Base-by-base conservation (phyloP, 2,329 filamentous ascomycete genomes). In the Phaeosphaeria sp. region DNA sequence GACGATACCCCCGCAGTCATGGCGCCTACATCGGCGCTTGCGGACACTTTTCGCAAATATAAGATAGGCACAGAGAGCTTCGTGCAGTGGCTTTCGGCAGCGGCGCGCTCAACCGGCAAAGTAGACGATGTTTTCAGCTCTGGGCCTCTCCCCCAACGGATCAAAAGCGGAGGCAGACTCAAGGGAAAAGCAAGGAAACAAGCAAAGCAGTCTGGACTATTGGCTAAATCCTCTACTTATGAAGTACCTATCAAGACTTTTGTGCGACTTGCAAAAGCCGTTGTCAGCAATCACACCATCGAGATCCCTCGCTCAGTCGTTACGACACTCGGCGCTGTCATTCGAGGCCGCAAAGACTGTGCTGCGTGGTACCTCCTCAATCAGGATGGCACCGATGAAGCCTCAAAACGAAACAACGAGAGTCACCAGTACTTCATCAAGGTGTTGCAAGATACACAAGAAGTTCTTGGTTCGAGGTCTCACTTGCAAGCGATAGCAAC, bases 381-480 rank as follows among this genome's bases (percentile, higher is more conserved):
- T 25, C 17, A 51, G 23, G 20, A 23, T 10, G 50, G 48, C 2
- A 18, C 10, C 25, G 22, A 23, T 2, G 20, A 50, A 20, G 22
- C 17, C 5, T 33, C 3, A 0, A 41, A 57, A 15, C 15, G 7
- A 0, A 23, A 58, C 13, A 55, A 55, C 17, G 27, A 53, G 15
- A 18, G 22, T 15, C 52, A 58, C 41, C 33, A 52, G 41, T 25
- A 58, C 39, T 50, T 58, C 33, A 59, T 59, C 22, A 23, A 44
- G 3, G 42, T 54, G 10, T 18, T 58, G 10, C 41, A 54, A 21
- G 47, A 51, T 47, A 3, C 27, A 1, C 23, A 23, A 11, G n/a
- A 44, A 15, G 36, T 36, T 33, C n/a, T 44, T 5, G 41, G 4
- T 15, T 13, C n/a, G 41, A 18, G 25, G 25, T 5, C 25, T 4